Percentiles rank a stretch among this genome's conserved stretches.
Evolutionary conservation across 2,329 filamentous ascomycete genomes (phyloP).

Genomic region (Chaetomiaceae sp.): DNA sequence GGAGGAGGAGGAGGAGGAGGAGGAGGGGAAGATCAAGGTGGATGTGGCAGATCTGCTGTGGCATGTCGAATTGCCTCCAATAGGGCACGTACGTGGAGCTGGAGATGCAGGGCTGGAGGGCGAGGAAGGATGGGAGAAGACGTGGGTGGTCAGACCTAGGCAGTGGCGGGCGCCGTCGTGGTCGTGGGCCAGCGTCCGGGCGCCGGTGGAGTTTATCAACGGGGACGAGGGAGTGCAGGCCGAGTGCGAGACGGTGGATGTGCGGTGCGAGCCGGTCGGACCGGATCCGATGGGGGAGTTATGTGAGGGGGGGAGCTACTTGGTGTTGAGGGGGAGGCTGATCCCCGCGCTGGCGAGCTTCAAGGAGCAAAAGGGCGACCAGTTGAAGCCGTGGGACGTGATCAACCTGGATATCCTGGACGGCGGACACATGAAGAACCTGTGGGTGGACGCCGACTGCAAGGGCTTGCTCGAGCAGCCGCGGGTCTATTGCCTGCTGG

Average conservation of each 20-base stretch:
- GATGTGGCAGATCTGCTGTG: conserved; percentile 8
- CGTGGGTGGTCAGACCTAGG: not conserved
- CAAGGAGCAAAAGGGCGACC: not conserved
- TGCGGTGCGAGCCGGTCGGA: conserved; percentile 2
- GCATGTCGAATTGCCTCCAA: conserved; percentile 8
- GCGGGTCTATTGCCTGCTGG: conserved; percentile 5
- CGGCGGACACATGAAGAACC: conserved; percentile 9
- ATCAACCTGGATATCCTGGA: conserved; percentile 12
- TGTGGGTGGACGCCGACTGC: conserved; percentile 13
- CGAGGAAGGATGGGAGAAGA: not conserved
- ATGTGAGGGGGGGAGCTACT: conserved; percentile 1
- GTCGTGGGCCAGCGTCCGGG: conserved; percentile 14
- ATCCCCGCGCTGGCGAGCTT: conserved; percentile 7
- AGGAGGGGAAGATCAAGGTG: not conserved
- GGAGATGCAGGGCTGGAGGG: no score
- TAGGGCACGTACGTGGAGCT: not conserved
- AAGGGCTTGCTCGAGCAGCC: not conserved
- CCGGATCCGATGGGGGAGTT: conserved; percentile 14
- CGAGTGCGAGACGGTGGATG: conserved; percentile 9
- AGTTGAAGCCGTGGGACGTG: conserved; percentile 6
- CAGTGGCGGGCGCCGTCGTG: conserved; percentile 20
- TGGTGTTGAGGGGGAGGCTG: conserved; percentile 11
- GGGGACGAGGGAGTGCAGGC: not conserved
- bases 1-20: no score
- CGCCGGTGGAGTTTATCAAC: conserved; percentile 8